A percentile compares a stretch with the other conserved stretches of the same genome.
phyloP scores from a whole-genome alignment of 2,329 filamentous ascomycete genomes.

The Atkinsonella hypoxylon region DNA sequence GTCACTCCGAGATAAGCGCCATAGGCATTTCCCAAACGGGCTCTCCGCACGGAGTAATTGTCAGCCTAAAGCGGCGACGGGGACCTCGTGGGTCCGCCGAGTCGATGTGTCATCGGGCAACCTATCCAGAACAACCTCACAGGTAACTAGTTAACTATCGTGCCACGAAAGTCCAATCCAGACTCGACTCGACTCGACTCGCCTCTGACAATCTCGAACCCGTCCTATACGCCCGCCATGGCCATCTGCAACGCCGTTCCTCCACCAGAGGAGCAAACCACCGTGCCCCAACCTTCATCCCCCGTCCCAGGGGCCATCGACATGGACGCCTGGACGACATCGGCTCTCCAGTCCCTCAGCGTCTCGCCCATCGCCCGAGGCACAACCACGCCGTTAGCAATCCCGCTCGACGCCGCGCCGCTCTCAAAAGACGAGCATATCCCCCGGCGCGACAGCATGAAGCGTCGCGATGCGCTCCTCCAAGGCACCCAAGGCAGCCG shows the following conservation, averaged over 20 bases:
- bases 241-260: constrained; percentile 42
- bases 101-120: too few species aligned
- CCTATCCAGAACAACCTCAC: too few species aligned
- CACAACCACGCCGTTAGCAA: constrained; percentile 53
- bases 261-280: constrained; percentile 26
- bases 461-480: constrained; percentile 59
- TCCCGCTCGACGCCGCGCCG: constrained; percentile 52
- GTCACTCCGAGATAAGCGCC: background rate
- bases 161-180: too few species aligned
- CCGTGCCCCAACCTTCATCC: constrained; percentile 11
- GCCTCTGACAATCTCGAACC: background rate
- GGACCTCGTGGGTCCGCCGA: too few species aligned
- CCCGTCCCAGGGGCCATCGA: constrained; percentile 29
- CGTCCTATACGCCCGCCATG: constrained; percentile 20
- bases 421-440: constrained; percentile 16
- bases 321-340: constrained; percentile 56
- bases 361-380: constrained; percentile 45
- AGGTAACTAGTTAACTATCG: too few species aligned
- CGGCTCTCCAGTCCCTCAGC: constrained; percentile 41
- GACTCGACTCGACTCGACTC: background rate
- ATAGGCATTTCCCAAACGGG: background rate
- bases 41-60: background rate
- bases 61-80: background rate
- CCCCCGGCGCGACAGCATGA: constrained; percentile 41
- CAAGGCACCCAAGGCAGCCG: constrained; percentile 88